Evolutionary conservation across 2,329 filamentous ascomycete species (phyloP).

Genomic region (Ampelomyces quisqualis): DNA sequence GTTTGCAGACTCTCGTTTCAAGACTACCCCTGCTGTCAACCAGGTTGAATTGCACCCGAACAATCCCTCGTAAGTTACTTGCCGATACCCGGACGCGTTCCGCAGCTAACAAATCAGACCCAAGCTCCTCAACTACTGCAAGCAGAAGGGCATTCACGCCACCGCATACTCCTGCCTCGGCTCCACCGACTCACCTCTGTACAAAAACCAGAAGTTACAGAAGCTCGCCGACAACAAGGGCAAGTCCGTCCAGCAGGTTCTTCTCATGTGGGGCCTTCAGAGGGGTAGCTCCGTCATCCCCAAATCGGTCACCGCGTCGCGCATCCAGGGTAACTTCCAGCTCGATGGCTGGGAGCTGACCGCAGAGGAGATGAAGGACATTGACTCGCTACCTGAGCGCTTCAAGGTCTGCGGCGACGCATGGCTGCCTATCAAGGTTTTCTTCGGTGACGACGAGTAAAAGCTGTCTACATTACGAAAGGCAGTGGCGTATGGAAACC

Average conservation of each 20-base stretch:
- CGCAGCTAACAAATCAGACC: slow-evolving; percentile 44
- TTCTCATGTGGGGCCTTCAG: slow-evolving; percentile 78
- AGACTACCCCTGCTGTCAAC: slow-evolving; percentile 70
- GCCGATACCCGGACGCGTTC: background rate
- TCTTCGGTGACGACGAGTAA: slow-evolving; percentile 79
- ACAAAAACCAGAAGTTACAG: slow-evolving; percentile 65
- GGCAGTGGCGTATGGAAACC: slow-evolving; percentile 5
- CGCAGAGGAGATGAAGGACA: slow-evolving; percentile 67
- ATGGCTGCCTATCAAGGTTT: slow-evolving; percentile 76
- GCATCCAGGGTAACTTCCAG: slow-evolving; percentile 76
- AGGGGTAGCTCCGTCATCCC: slow-evolving; percentile 83
- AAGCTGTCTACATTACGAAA: background rate
- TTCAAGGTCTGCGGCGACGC: slow-evolving; percentile 72
- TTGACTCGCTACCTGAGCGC: slow-evolving; percentile 68
- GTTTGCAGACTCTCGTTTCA: slow-evolving; percentile 64
- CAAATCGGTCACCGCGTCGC: slow-evolving; percentile 72
- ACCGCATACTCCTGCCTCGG: slow-evolving; percentile 76
- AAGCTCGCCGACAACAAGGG: slow-evolving; percentile 64
- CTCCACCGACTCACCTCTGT: slow-evolving; percentile 67
- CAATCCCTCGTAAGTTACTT: slow-evolving; percentile 61
- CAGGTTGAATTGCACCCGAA: slow-evolving; percentile 81
- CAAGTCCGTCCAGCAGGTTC: slow-evolving; percentile 71
- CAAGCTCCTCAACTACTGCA: slow-evolving; percentile 72
- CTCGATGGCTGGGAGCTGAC: slow-evolving; percentile 71
- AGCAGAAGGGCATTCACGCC: slow-evolving; percentile 70